These are phyloP conservation scores for Fusarium globosum DNA, from an alignment of 2,329 filamentous ascomycete genomes.

Conservation along the genomic window DNA sequence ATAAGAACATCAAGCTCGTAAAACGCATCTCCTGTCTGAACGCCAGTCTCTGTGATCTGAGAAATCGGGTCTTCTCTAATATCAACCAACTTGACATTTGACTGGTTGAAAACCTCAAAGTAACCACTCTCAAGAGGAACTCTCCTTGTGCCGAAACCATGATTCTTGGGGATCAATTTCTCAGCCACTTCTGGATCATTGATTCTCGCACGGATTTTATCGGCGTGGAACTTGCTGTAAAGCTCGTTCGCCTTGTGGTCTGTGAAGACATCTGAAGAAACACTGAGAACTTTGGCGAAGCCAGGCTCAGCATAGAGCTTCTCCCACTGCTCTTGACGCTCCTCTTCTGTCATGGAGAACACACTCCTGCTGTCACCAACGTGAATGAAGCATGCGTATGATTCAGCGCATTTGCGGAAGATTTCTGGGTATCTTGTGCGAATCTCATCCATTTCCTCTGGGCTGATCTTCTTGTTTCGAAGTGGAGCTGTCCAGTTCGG, in stretches of 20 bases:
- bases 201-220: conserved; percentile 29
- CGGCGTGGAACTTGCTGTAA: conserved; percentile 34
- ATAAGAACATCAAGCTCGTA: conserved; percentile 39
- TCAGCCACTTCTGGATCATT: conserved; percentile 20
- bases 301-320: conserved; percentile 21
- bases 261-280: conserved; percentile 22
- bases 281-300: conserved; percentile 30
- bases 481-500: conserved; percentile 41
- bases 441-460: conserved; percentile 35
- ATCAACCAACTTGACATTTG: conserved; percentile 32
- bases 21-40: conserved; percentile 12
- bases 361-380: conserved; percentile 17
- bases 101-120: conserved; percentile 31
- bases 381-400: conserved; percentile 43
- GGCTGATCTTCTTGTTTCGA: conserved; percentile 33
- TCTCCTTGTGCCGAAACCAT: conserved; percentile 26
- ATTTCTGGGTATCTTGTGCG: conserved; percentile 36
- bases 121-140: conserved; percentile 35
- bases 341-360: conserved; percentile 33
- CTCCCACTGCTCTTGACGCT: conserved; percentile 27
- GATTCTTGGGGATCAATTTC: conserved; percentile 30
- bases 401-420: conserved; percentile 31
- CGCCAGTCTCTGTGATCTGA: conserved; percentile 27
- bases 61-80: conserved; percentile 30
- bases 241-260: conserved; percentile 25